A percentile compares a stretch with the other conserved stretches of the same genome.
phyloP scores from a whole-genome alignment of 1,139 yeast species.

The Suhomyces kunorum region DNA sequence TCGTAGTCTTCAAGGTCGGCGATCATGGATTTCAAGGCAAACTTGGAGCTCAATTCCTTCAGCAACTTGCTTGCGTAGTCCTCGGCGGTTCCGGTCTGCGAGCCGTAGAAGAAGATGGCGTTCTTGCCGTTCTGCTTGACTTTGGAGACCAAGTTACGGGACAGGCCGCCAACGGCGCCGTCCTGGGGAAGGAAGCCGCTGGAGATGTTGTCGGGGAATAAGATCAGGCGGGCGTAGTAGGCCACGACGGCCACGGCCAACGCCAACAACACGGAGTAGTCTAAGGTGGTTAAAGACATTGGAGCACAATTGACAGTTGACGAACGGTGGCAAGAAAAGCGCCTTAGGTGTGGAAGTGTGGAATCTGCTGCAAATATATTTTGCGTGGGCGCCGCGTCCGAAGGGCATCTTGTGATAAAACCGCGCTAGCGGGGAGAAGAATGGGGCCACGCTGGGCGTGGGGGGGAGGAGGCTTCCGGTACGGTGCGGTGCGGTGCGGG shows the following conservation, averaged over 20 bases:
- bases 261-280: slow-evolving; percentile 65
- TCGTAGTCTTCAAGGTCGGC: slow-evolving; percentile 90
- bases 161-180: slow-evolving; percentile 40
- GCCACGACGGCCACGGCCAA: slow-evolving; percentile 64
- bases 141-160: slow-evolving; percentile 66
- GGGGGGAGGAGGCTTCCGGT: too few species aligned
- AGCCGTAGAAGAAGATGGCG: slow-evolving; percentile 82
- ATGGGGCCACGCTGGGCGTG: too few species aligned
- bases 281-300: slow-evolving; percentile 66
- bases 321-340: not conserved
- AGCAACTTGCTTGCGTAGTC: slow-evolving; percentile 91
- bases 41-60: slow-evolving; percentile 81
- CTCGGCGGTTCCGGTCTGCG: slow-evolving; percentile 99
- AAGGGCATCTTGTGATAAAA: slow-evolving; percentile 3
- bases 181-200: slow-evolving; percentile 42
- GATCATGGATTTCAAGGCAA: slow-evolving; percentile 79
- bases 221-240: slow-evolving; percentile 64
- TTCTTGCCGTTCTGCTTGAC: slow-evolving; percentile 67
- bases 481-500: too few species aligned
- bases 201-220: slow-evolving; percentile 46
- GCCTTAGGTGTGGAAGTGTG: too few species aligned
- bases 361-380: slow-evolving; percentile 2
- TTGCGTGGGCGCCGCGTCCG: too few species aligned
- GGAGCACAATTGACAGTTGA: not conserved
- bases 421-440: slow-evolving; percentile 2